These are phyloP conservation scores for Grigorovia transvaalensis DNA, from an alignment of 805 yeast species.

Conservation along the genomic window DNA sequence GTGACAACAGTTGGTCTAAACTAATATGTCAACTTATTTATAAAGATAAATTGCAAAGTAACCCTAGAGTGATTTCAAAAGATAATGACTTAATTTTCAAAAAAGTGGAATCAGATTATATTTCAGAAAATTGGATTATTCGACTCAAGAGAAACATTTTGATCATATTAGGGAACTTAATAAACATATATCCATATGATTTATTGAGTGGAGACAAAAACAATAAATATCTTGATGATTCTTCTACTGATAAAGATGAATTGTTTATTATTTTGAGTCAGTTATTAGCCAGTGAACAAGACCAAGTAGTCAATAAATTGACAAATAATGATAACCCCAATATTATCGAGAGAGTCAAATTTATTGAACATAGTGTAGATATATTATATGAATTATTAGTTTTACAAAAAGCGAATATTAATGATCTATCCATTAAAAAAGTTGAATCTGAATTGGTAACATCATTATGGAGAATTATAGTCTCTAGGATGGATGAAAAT, in stretches of 20 bases:
- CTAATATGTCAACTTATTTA: slow-evolving; percentile 16
- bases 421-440: slow-evolving; percentile 21
- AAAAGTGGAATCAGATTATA: slow-evolving; percentile 5
- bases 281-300: slow-evolving; percentile 29
- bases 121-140: slow-evolving; percentile 19
- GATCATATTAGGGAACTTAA: slow-evolving; percentile 37
- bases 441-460: slow-evolving; percentile 38
- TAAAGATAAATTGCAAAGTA: slow-evolving; percentile 12
- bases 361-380: slow-evolving; percentile 15
- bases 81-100: slow-evolving; percentile 6
- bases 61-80: slow-evolving; percentile 22
- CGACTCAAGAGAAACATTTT: slow-evolving; percentile 36
- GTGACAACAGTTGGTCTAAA: slow-evolving; percentile 17
- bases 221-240: slow-evolving; percentile 2
- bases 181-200: slow-evolving; percentile 12
- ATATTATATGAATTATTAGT: slow-evolving; percentile 16
- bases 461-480: slow-evolving; percentile 42
- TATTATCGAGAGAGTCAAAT: slow-evolving; percentile 6
- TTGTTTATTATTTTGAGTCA: slow-evolving; percentile 14
- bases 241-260: slow-evolving; percentile 16
- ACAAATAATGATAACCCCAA: slow-evolving; percentile 18
- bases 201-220: not conserved
- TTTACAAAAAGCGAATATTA: slow-evolving; percentile 8
- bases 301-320: slow-evolving; percentile 18
- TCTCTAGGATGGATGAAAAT: slow-evolving; percentile 15